Conservation (phyloP, 768 basidiomycete genomes). For the Pleurotus cornucopiae region DNA sequence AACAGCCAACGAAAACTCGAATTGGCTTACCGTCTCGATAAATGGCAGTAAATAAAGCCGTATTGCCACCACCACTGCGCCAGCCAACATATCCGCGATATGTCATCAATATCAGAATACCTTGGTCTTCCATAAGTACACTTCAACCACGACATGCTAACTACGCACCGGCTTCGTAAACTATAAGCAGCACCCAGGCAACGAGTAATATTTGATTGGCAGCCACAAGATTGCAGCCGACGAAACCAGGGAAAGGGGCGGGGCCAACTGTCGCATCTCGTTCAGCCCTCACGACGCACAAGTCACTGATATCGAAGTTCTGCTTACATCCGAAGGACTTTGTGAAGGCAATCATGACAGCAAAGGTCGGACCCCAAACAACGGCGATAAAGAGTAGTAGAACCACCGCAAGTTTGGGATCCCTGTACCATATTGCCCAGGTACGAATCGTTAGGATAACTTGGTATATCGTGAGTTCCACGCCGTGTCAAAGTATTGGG, state of each 20-base stretch:
- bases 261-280: background rate
- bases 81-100: background rate
- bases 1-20: no score
- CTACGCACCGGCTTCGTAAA: background rate
- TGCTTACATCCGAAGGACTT: constrained; percentile 8
- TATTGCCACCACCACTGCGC: background rate
- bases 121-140: background rate
- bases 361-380: constrained; percentile 7
- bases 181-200: background rate
- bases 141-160: background rate
- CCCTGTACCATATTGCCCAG: constrained; percentile 13
- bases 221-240: background rate
- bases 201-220: background rate
- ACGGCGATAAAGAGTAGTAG: constrained; percentile 7
- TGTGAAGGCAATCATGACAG: constrained; percentile 5
- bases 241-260: background rate
- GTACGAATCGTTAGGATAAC: constrained; percentile 13
- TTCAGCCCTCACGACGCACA: no score
- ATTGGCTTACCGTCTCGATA: background rate
- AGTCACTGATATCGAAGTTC: no score
- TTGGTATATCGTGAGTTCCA: background rate
- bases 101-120: background rate
- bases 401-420: constrained; percentile 2
- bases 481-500: background rate
- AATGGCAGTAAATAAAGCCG: background rate